phyloP scores from a whole-genome alignment of 2,329 filamentous ascomycete genomes.

The Botrytis sinoallii region DNA sequence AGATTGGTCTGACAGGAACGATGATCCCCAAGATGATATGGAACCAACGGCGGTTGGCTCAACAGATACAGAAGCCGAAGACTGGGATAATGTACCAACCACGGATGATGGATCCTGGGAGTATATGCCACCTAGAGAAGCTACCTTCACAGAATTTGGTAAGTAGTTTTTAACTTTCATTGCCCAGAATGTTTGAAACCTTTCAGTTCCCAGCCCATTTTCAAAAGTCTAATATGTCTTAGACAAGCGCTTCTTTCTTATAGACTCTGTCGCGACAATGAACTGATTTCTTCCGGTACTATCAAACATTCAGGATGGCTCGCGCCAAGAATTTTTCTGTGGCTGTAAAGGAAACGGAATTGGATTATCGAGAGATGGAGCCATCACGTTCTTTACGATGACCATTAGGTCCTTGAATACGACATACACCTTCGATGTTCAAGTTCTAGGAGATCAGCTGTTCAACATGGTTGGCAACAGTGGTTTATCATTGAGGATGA shows the following conservation, averaged over 20 bases:
- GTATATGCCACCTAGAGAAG: neutral
- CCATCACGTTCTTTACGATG: neutral
- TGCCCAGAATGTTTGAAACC: neutral
- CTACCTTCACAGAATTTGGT: neutral
- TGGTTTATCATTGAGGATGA: neutral
- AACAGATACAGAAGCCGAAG: neutral
- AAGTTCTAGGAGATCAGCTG: neutral
- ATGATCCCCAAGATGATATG: neutral
- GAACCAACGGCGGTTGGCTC: neutral
- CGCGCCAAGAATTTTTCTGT: neutral
- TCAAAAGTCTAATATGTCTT: neutral
- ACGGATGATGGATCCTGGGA: neutral
- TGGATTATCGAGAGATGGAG: neutral
- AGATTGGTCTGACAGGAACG: neutral
- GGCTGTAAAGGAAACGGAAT: neutral
- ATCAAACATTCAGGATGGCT: neutral
- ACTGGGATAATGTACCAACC: neutral
- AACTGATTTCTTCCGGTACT: neutral
- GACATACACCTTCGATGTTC: slow-evolving; percentile 3
- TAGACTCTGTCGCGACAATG: neutral
- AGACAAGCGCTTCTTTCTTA: neutral
- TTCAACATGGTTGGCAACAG: neutral
- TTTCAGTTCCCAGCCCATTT: neutral
- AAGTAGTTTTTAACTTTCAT: neutral
- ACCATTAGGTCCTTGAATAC: neutral